Evolutionary conservation across 2,329 filamentous ascomycete species (phyloP).

Genomic region (Verticillium zaregamsianum): DNA sequence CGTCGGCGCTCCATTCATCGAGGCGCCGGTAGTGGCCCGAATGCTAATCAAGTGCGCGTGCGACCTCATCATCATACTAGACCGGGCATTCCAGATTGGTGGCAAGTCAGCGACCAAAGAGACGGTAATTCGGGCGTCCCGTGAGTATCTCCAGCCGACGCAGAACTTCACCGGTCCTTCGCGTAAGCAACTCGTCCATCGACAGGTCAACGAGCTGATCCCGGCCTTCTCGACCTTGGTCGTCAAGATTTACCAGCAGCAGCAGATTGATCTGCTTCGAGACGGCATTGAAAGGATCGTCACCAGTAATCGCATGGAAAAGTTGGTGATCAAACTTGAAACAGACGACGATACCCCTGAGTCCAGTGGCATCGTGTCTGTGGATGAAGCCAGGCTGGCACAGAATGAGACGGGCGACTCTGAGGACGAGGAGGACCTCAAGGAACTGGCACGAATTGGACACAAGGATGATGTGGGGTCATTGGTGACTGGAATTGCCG

Average conservation of each 20-base stretch:
- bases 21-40: constrained; percentile 4
- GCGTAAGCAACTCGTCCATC: not conserved
- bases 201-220: not conserved
- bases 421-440: constrained; percentile 1
- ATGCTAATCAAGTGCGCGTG: constrained; percentile 11
- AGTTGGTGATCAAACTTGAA: not conserved
- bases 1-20: constrained; percentile 5
- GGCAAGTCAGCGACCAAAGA: not conserved
- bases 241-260: constrained; percentile 1
- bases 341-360: not conserved
- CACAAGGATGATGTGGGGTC: too few relatives aligned
- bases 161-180: not conserved
- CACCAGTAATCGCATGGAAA: not conserved
- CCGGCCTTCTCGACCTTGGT: not conserved
- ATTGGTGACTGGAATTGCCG: too few relatives aligned
- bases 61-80: constrained; percentile 8
- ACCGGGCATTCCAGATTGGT: not conserved
- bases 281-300: not conserved
- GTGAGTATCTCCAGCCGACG: not conserved
- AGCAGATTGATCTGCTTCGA: not conserved
- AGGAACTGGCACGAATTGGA: not conserved
- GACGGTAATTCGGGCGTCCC: not conserved
- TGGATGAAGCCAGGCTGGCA: not conserved
- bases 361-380: not conserved
- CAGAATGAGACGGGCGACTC: not conserved